These are phyloP conservation scores for Hymenoscyphus fructigenus DNA, from an alignment of 2,329 filamentous ascomycete genomes.

Conservation along the genomic window DNA sequence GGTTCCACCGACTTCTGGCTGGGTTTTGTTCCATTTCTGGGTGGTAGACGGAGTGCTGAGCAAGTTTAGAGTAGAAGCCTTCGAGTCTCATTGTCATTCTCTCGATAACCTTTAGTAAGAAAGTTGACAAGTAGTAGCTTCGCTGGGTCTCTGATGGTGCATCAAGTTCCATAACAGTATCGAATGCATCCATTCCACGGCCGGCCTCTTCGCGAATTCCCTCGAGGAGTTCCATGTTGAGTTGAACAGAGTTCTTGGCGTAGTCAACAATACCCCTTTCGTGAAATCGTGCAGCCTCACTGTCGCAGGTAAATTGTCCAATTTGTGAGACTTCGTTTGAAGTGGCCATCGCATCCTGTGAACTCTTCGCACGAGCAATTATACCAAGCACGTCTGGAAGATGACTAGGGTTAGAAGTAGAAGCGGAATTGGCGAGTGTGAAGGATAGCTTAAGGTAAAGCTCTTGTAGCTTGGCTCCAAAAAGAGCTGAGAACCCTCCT, in stretches of 20 bases:
- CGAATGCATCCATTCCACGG: constrained; percentile 55
- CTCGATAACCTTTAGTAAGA: constrained; percentile 52
- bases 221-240: constrained; percentile 54
- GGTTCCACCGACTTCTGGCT: constrained; percentile 51
- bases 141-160: constrained; percentile 40
- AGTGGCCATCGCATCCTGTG: constrained; percentile 45
- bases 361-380: constrained; percentile 45
- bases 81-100: constrained; percentile 52
- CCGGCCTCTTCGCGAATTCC: constrained; percentile 53
- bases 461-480: constrained; percentile 52
- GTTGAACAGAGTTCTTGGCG: constrained; percentile 47
- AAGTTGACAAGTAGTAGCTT: constrained; percentile 41
- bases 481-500: constrained; percentile 50
- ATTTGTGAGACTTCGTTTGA: constrained; percentile 49
- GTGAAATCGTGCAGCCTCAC: constrained; percentile 48
- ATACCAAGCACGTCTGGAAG: constrained; percentile 47
- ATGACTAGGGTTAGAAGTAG: constrained; percentile 35
- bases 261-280: constrained; percentile 53
- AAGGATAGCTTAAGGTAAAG: constrained; percentile 54
- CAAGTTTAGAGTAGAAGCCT: constrained; percentile 51
- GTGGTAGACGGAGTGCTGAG: constrained; percentile 49
- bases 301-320: constrained; percentile 49
- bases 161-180: constrained; percentile 45
- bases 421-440: constrained; percentile 40
- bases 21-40: constrained; percentile 54